These are phyloP conservation scores for Quercus bicolor DNA, from an alignment of 306 rosid species.

Conservation along the genomic window DNA sequence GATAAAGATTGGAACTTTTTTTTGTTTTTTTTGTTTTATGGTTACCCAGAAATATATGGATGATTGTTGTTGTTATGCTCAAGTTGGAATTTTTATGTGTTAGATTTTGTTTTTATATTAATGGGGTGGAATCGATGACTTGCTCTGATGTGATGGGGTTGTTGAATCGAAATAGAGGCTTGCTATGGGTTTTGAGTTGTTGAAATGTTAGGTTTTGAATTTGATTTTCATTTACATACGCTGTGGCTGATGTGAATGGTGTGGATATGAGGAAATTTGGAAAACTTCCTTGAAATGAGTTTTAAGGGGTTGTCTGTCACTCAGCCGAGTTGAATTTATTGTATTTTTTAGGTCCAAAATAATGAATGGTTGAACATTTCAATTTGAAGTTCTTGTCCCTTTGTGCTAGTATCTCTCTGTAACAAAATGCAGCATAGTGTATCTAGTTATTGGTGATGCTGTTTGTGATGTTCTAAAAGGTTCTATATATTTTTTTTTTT, in stretches of 20 bases:
- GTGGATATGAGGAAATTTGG: no score
- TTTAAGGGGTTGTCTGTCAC: no score
- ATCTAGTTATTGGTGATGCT: background rate
- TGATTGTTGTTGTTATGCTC: background rate
- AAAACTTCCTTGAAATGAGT: no score
- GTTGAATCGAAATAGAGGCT: no score
- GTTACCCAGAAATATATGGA: background rate
- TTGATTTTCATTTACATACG: background rate
- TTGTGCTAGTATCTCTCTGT: background rate
- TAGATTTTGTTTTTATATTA: background rate
- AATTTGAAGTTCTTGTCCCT: background rate
- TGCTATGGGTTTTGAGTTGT: no score
- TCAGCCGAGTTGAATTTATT: no score
- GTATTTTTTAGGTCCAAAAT: no score
- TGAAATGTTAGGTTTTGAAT: background rate
- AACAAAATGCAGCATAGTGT: no score
- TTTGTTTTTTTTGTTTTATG: background rate
- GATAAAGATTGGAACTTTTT: background rate
- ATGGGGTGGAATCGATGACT: background rate
- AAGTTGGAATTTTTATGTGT: background rate
- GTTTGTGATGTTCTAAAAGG: background rate
- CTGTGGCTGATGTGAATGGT: no score
- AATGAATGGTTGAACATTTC: no score
- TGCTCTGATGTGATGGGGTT: no score
- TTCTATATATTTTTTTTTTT: background rate